phyloP scores from a whole-genome alignment of 352 stramenopile species.

The Pythium monospermum region DNA sequence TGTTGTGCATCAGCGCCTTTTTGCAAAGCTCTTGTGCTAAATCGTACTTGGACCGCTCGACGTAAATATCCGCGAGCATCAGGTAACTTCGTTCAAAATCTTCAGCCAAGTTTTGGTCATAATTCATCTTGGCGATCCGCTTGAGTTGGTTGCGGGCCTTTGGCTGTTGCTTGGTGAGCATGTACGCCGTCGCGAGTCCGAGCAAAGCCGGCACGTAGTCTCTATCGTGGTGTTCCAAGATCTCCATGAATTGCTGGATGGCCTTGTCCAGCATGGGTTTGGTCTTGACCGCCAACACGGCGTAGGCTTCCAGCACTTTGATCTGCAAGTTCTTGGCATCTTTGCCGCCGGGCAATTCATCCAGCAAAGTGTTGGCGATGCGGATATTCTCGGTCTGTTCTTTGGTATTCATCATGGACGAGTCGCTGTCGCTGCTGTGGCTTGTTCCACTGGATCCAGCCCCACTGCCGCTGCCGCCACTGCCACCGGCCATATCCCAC shows the following conservation, averaged over 20 bases:
- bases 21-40: slow-evolving; percentile 92
- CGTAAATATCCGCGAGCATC: slow-evolving; percentile 92
- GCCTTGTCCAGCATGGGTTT: slow-evolving; percentile 87
- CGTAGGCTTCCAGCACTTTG: slow-evolving; percentile 85
- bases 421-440: slow-evolving; percentile 13
- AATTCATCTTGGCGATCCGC: slow-evolving; percentile 92
- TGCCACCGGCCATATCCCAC: slow-evolving; percentile 57
- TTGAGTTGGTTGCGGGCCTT: slow-evolving; percentile 95
- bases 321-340: slow-evolving; percentile 53
- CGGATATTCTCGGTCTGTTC: slow-evolving; percentile 84
- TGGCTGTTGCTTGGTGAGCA: slow-evolving; percentile 89
- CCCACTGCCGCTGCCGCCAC: not conserved
- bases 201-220: slow-evolving; percentile 91
- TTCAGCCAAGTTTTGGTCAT: slow-evolving; percentile 82
- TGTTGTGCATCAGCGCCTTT: slow-evolving; percentile 91
- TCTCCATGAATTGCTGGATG: slow-evolving; percentile 87
- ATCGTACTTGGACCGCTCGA: slow-evolving; percentile 90
- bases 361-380: slow-evolving; percentile 84
- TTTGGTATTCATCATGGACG: slow-evolving; percentile 47
- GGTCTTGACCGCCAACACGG: slow-evolving; percentile 67
- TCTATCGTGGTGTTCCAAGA: slow-evolving; percentile 80
- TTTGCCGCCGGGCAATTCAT: slow-evolving; percentile 63
- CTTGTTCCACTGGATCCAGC: no score
- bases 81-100: slow-evolving; percentile 94
- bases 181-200: slow-evolving; percentile 86